Base-by-base conservation (phyloP, 2,329 filamentous ascomycete species). In the Aspergillus intermedius region DNA sequence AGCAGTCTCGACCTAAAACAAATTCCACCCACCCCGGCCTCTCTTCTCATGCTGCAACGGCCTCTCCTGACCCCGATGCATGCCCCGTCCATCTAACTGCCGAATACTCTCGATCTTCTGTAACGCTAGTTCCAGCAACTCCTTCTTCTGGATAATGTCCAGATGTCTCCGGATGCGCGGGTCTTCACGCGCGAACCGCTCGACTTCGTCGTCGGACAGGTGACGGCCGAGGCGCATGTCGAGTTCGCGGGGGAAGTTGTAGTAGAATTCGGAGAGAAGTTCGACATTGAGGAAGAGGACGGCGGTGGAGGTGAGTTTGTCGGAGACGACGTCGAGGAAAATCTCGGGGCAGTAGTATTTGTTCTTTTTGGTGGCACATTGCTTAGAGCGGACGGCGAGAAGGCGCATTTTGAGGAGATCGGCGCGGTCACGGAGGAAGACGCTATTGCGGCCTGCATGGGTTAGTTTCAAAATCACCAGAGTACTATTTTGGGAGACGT, bases 241-340 rank as follows among this genome's bases (percentile, higher is more conserved):
- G 10, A 98, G 80, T 65, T 96, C 90, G 35, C 93, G 82, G 0
- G 93, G 93, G 70, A 98, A 98, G 65, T 93, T 90, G 72, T 96
- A 95, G 74, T 95, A 96, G 67, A 97, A 98, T 64, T 98, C 95
- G 2, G 88, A 91, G 15, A 98, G 80, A 17, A 98, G 79, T 72
- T 98, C 94, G 9, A 97, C 93, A 62, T 98, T 96, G 25, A 98
- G 80, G 77, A 98, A 98, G 0, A 98, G 81, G 7, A 98, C 93
- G 2, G 93, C 91, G 0, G 93, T 98, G 1, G 89, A 86, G 3
- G 91, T 94, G 44, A 98, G 80, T 71, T 97, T 97, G 58, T 91
- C 88, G 1, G 93, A 91, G 2, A 95, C 93, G 3, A 94, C 90
- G 62, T 98, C 91, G n/a, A 98, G 82, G 75, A 98, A 98, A 13